Percentiles rank a stretch among this genome's conserved stretches.
Conservation (phyloP, 2,329 filamentous ascomycete genomes). For the Ascochyta pisi region DNA sequence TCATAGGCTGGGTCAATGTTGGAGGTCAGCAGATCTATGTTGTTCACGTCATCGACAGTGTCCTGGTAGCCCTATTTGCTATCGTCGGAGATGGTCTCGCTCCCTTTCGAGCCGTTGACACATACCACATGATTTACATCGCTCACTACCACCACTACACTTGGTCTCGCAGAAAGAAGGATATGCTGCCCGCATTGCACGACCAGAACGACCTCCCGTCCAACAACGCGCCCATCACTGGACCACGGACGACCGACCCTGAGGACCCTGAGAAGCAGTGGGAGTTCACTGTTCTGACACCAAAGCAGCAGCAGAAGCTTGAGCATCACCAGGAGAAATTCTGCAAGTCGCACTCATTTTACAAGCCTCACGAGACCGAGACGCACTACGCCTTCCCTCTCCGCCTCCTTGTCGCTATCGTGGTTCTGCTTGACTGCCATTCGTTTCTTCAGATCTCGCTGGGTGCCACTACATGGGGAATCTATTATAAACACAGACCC, state of each 20-base stretch:
- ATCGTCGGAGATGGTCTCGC: constrained; percentile 68
- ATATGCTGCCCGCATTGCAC: constrained; percentile 66
- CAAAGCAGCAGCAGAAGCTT: constrained; percentile 71
- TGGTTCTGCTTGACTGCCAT: constrained; percentile 81
- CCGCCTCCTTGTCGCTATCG: constrained; percentile 74
- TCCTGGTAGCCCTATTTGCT: constrained; percentile 68
- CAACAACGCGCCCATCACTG: constrained; percentile 53
- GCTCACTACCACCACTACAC: constrained; percentile 73
- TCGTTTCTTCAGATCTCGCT: constrained; percentile 81
- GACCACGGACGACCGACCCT: constrained; percentile 46
- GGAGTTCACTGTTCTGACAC: constrained; percentile 68
- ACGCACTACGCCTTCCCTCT: constrained; percentile 83
- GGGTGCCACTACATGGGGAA: constrained; percentile 79
- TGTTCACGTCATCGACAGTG: constrained; percentile 62
- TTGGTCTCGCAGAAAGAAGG: constrained; percentile 69
- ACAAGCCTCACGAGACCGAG: constrained; percentile 84
- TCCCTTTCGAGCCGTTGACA: constrained; percentile 78
- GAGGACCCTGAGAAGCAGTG: constrained; percentile 46
- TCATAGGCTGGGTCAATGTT: constrained; percentile 89
- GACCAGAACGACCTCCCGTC: constrained; percentile 73
- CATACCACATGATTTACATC: constrained; percentile 87
- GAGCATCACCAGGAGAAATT: constrained; percentile 82
- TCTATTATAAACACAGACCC: constrained; percentile 72
- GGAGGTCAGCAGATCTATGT: constrained; percentile 71
- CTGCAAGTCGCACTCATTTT: constrained; percentile 83